These are phyloP conservation scores for Podospora tetraspora DNA, from an alignment of 495 filamentous ascomycete genomes.

Conservation along the genomic window DNA sequence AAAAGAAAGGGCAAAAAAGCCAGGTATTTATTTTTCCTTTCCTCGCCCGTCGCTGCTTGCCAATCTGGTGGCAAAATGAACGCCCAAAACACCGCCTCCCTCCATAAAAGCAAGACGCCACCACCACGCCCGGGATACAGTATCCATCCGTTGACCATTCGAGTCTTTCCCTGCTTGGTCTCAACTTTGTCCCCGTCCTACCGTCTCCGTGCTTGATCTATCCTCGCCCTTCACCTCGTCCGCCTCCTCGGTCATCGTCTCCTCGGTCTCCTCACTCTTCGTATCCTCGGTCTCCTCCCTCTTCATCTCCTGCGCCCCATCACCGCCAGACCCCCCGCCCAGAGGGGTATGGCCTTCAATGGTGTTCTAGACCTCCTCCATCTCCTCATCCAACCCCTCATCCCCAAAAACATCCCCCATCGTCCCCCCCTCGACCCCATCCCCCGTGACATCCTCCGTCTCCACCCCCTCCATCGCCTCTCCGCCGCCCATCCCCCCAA, in stretches of 20 bases:
- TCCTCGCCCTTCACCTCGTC: too few relatives aligned
- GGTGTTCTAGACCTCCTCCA: constrained; percentile 31
- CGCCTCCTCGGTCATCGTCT: too few relatives aligned
- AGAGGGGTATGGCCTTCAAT: not conserved
- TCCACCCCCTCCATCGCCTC: constrained; percentile 46
- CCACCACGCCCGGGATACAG: not conserved
- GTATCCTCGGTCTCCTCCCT: not conserved
- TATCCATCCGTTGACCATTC: not conserved
- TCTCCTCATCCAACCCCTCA: constrained; percentile 35
- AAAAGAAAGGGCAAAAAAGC: not conserved
- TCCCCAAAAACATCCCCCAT: constrained; percentile 50
- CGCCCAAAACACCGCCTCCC: not conserved
- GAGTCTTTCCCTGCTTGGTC: too few relatives aligned
- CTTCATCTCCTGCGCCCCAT: not conserved
- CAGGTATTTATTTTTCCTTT: not conserved
- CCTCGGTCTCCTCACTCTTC: too few relatives aligned
- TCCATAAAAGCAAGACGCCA: not conserved
- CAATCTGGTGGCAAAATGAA: not conserved
- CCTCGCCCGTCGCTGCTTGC: not conserved
- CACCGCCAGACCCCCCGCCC: too few relatives aligned
- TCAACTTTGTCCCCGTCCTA: not conserved
- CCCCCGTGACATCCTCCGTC: constrained; percentile 35
- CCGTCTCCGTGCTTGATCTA: too few relatives aligned
- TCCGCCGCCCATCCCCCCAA: constrained; percentile 30
- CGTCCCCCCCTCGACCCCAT: constrained; percentile 33